Base-by-base conservation (phyloP, 208 protist genomes). In the Wallacemonas sp. region DNA sequence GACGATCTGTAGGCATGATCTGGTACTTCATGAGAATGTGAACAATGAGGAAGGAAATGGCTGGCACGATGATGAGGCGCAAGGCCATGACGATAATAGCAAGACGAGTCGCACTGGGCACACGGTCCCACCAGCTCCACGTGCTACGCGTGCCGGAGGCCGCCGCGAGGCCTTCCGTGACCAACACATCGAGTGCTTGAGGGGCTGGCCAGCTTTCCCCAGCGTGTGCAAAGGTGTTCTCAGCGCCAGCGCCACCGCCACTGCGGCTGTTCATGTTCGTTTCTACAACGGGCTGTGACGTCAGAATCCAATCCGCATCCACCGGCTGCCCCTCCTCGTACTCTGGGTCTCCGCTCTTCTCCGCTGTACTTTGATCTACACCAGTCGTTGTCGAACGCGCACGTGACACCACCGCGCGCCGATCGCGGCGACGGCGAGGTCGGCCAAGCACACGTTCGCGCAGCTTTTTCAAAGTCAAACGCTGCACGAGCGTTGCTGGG, bases 41-140 rank as follows among this genome's bases (percentile, higher is more conserved):
- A 46, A 92, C 59, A 30, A 87, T 39, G 45, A 72, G 67, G 44
- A 92, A 84, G 38, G 79, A 79, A 31, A 86, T 62, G 26, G 69
- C 53, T 0, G 86, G 86, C 24, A 87, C 74, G 26, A 88, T 53
- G 36, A 89, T 27, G n/a, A 92, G 72, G 17, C 82, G 86, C 33
- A 84, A 70, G 6, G 70, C 5, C 30, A 84, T 75, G 17, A 77
- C 71, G 24, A 71, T 39, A 31, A 83, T 66, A 21, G 75, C 30
- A 46, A 84, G 76, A 19, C 62, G 36, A 24, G 68, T 55, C 15
- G 69, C 61, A 42, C 62, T 61, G 15, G 70, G 66, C 26, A 76
- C 26, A n/a, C 56, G 28, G 2, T 70, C 21, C 62, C 64, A 76
- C 31, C 11, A 39, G 2, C 14, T 28, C 19, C 53, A 36, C n/a